Base-by-base conservation (phyloP, 495 filamentous ascomycete species). In the Bryoglossum gracile region DNA sequence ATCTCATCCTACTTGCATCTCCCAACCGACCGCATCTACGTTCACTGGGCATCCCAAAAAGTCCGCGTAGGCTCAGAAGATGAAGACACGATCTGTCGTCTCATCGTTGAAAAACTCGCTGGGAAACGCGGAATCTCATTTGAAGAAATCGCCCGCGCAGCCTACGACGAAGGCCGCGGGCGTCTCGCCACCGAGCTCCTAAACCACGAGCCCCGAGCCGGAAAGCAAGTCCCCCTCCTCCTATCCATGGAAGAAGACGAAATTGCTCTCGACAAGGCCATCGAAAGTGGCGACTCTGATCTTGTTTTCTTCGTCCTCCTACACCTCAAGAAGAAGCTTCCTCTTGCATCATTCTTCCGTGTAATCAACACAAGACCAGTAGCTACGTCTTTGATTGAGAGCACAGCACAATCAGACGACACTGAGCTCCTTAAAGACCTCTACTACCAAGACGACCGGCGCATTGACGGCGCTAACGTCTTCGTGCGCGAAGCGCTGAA, bases 381-480 rank as follows among this genome's bases (percentile, higher is more conserved):
- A 42, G 92, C 92, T 17, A 89, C 86, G 2, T 87, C 92, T 0
- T 75, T 98, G 13, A 86, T 98, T 24, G 92, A 97, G 61, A 78
- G 88, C 1, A 83, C 81, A 0, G 91, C 92, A 1, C 69, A 72
- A 38, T 76, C 75, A 18, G 81, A 87, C 41, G 92, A 96, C 57
- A 75, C 73, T 3, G 84, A 94, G 16, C 63, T 98, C 8, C 77
- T 96, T 9, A 97, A 96, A 60, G 92, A 97, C 62, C 74, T 98
- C 19, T 98, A 91, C 68, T 97, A 98, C 59, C 92, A 97, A 68
- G 94, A 97, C 58, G 92, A 98, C 64, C 84, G 90, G 5, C 84
- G 89, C 0, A 68, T 88, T 18, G 94, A 98, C 51, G 89, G 92
- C 14, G 82, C 92, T 1, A 84, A 89, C 50, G 80, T 96, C 5